Percentiles rank a stretch among this genome's conserved stretches.
These are phyloP conservation scores for Allium fistulosum DNA, from an alignment of 106 monocot genomes.

Conservation along the genomic window DNA sequence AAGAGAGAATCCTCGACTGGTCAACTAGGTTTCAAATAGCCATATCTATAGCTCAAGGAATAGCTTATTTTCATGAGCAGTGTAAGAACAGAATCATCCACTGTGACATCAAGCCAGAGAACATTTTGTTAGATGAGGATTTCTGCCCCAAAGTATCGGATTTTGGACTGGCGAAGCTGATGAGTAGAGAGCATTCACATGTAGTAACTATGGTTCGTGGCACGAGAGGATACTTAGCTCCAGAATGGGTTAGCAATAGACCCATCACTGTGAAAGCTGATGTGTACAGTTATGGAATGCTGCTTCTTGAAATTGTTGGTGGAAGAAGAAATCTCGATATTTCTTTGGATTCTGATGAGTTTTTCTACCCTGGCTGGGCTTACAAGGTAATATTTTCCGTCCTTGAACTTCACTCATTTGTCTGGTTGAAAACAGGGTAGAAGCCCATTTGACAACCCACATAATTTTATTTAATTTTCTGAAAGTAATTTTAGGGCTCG, in stretches of 20 bases:
- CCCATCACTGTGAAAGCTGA: conserved; percentile 64
- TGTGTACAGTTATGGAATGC: conserved; percentile 67
- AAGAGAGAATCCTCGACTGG: conserved; percentile 29
- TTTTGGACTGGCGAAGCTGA: conserved; percentile 55
- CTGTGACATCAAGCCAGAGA: conserved; percentile 78
- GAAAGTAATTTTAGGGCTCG: too few species aligned
- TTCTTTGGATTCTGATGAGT: conserved; percentile 17
- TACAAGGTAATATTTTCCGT: conserved; percentile 18
- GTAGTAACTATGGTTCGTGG: conserved; percentile 58
- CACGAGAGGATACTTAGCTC: conserved; percentile 68
- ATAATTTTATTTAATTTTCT: too few species aligned
- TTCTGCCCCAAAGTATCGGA: conserved; percentile 53
- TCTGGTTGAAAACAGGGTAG: too few species aligned
- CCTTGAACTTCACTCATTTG: too few species aligned
- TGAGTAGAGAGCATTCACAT: conserved; percentile 44
- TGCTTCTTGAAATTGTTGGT: conserved; percentile 48
- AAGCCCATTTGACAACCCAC: too few species aligned
- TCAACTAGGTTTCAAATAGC: conserved; percentile 30
- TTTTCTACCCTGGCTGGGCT: conserved; percentile 41
- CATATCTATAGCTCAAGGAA: conserved; percentile 41
- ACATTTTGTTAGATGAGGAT: conserved; percentile 40
- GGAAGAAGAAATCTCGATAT: conserved; percentile 46
- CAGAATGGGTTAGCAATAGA: conserved; percentile 53
- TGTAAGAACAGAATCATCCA: conserved; percentile 61
- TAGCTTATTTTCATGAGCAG: conserved; percentile 62